Evolutionary conservation across 192 early-diverging fungal genomes (phyloP).

Genomic region (Coemansia sp.): DNA sequence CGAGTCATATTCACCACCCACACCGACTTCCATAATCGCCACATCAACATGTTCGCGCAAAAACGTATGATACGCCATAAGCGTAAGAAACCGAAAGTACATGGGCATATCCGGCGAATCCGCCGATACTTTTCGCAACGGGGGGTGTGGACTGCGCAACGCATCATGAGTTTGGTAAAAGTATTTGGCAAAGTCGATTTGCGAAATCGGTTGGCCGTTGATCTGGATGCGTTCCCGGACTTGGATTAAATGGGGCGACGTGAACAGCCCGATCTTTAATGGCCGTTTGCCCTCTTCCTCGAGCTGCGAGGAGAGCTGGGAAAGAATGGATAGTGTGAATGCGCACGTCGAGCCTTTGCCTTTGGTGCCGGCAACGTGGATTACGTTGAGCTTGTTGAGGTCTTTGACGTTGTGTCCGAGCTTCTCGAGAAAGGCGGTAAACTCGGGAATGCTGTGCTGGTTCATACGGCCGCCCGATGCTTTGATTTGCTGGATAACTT

Average conservation of each 20-base stretch:
- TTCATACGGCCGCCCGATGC: constrained; percentile 45
- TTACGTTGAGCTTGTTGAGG: constrained; percentile 73
- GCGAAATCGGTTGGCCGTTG: constrained; percentile 76
- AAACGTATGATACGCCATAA: constrained; percentile 89
- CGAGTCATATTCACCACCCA: constrained; percentile 83
- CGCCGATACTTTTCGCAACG: constrained; percentile 21
- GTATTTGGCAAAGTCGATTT: constrained; percentile 77
- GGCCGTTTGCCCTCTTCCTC: neutral
- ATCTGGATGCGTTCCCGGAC: constrained; percentile 94
- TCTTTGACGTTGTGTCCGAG: constrained; percentile 52
- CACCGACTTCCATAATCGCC: constrained; percentile 78
- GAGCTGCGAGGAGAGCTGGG: constrained; percentile 37
- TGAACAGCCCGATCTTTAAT: constrained; percentile 72
- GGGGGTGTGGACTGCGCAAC: constrained; percentile 48
- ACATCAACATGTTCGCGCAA: constrained; percentile 79
- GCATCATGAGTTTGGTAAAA: constrained; percentile 85
- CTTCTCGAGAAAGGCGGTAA: constrained; percentile 32
- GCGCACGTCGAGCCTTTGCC: constrained; percentile 87
- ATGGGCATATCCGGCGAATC: constrained; percentile 55
- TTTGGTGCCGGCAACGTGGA: constrained; percentile 84
- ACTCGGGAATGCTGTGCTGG: constrained; percentile 35
- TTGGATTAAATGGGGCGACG: constrained; percentile 90
- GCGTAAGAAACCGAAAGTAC: constrained; percentile 90
- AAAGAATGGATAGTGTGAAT: constrained; percentile 77
- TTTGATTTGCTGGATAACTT: constrained; percentile 67